Conservation (phyloP, 164 flowering plant species). For the Magnolia officinalis region DNA sequence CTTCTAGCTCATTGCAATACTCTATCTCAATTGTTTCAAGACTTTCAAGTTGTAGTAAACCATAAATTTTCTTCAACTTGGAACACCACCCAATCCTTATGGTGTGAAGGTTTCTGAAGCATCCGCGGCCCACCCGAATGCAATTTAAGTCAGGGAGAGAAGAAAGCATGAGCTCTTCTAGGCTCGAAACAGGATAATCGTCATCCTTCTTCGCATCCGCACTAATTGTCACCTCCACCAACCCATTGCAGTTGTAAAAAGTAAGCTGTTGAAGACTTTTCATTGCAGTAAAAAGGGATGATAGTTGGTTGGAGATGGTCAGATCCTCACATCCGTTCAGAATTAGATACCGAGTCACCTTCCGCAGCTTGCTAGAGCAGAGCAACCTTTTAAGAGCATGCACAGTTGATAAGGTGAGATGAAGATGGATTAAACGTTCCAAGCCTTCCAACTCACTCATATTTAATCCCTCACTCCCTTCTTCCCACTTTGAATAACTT, state of each 20-base stretch:
- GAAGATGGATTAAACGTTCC: constrained; percentile 5
- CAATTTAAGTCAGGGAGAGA: neutral
- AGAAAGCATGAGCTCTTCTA: neutral
- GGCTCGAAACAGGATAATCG: neutral
- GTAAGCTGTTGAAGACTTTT: neutral
- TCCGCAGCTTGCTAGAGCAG: neutral
- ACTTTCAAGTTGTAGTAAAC: constrained; percentile 4
- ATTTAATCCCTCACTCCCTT: neutral
- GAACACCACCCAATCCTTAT: neutral
- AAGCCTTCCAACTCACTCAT: constrained; percentile 7
- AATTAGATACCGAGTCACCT: neutral
- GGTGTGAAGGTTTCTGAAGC: constrained; percentile 1
- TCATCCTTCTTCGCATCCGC: neutral
- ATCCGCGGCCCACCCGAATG: neutral
- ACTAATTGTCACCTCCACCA: constrained; percentile 10
- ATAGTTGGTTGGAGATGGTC: neutral
- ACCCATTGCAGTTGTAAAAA: neutral
- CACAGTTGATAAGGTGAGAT: neutral
- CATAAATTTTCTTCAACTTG: constrained; percentile 9
- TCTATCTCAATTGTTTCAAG: neutral
- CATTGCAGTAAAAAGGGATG: neutral
- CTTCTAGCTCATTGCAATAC: constrained; percentile 9
- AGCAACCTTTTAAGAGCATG: neutral
- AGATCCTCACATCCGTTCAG: neutral
- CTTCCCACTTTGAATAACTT: neutral